phyloP scores from a whole-genome alignment of 2,329 filamentous ascomycete genomes.

The Colletotrichum theobromicola region DNA sequence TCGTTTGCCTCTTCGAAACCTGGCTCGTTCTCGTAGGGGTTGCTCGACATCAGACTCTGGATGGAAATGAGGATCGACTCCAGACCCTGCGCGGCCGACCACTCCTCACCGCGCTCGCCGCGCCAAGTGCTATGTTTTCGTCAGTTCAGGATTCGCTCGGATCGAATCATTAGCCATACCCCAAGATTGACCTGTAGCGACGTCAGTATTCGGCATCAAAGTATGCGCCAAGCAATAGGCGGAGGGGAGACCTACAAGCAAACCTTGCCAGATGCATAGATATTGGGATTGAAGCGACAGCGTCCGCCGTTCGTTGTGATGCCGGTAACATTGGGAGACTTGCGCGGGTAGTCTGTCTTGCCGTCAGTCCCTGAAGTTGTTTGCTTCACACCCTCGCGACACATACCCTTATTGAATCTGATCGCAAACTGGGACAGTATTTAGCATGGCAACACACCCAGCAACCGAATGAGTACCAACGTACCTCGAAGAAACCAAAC shows the following conservation, averaged over 20 bases:
- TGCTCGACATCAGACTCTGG: constrained; percentile 91
- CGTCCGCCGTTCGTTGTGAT: constrained; percentile 88
- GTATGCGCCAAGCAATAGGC: not conserved
- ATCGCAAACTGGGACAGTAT: constrained; percentile 67
- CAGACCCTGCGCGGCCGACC: constrained; percentile 94
- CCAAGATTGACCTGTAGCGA: constrained; percentile 76
- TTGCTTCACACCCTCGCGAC: not conserved
- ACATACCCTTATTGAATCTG: constrained; percentile 74
- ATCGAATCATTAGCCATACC: constrained; percentile 55
- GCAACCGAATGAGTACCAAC: constrained; percentile 23
- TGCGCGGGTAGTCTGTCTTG: constrained; percentile 79
- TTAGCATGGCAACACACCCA: constrained; percentile 28
- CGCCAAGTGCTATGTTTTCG: constrained; percentile 79
- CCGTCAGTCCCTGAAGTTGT: not conserved
- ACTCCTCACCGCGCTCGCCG: constrained; percentile 88
- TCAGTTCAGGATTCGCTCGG: constrained; percentile 14
- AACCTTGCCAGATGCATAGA: constrained; percentile 89
- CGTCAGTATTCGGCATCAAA: not conserved
- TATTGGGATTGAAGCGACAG: constrained; percentile 95
- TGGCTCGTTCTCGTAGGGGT: constrained; percentile 96
- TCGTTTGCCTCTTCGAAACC: constrained; percentile 82
- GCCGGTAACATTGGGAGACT: constrained; percentile 66
- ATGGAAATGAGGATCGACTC: constrained; percentile 96
- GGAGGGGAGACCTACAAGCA: constrained; percentile 71
- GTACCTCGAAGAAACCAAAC: constrained; percentile 94